phyloP scores from a whole-genome alignment of 163 green algal genomes.

The Volvox carteri region DNA sequence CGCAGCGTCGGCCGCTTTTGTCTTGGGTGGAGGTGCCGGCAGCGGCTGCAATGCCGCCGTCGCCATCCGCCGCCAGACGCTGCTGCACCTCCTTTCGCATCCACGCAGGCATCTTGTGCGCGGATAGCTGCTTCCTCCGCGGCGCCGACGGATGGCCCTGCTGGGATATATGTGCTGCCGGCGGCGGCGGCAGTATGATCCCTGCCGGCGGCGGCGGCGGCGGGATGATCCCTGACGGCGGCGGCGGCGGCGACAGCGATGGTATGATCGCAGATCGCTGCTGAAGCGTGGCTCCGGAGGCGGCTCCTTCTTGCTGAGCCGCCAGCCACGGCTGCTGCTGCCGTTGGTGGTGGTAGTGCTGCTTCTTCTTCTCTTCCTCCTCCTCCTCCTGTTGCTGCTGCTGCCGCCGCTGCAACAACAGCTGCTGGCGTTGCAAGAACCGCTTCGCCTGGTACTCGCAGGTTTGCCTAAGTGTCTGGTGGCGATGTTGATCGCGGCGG shows the following conservation, averaged over 20 bases:
- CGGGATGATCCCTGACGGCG: not conserved
- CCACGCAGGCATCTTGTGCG: not conserved
- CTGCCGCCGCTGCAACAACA: not conserved
- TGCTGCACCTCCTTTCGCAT: conserved; percentile 10
- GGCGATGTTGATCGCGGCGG: not conserved
- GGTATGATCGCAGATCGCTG: too few species aligned
- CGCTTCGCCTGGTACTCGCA: conserved; percentile 6
- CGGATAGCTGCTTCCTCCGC: not conserved
- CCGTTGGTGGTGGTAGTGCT: not conserved
- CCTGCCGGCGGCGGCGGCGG: not conserved
- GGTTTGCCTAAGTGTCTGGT: not conserved
- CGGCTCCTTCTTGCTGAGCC: too few species aligned
- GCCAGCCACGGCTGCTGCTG: not conserved
- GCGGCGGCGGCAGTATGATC: not conserved
- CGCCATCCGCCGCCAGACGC: not conserved
- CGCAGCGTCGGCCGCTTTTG: not conserved
- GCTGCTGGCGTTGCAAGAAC: not conserved
- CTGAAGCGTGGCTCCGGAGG: too few species aligned
- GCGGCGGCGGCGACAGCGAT: too few species aligned
- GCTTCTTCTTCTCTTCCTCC: not conserved
- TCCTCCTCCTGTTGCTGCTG: not conserved
- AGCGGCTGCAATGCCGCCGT: not conserved
- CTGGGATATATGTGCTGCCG: too few species aligned
- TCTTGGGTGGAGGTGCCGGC: too few species aligned
- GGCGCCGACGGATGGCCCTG: not conserved